phyloP scores from a whole-genome alignment of 768 basidiomycete genomes.

The Piloderma croceum region DNA sequence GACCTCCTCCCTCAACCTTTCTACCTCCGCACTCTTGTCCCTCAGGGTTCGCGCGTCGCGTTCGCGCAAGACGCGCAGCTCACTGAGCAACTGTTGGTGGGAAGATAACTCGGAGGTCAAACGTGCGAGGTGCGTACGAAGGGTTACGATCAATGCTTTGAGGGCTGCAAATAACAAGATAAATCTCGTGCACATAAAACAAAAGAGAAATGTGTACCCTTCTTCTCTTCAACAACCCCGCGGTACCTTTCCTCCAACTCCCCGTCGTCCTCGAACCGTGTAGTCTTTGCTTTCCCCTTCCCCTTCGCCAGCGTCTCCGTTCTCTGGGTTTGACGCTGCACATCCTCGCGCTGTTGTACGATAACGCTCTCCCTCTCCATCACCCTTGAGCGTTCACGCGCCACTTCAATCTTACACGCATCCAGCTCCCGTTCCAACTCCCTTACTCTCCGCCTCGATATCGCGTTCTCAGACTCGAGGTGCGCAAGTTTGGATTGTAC shows the following conservation, averaged over 20 bases:
- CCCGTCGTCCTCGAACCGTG: conserved; percentile 30
- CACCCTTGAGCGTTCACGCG: conserved; percentile 59
- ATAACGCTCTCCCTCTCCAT: conserved; percentile 50
- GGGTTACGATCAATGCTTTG: conserved; percentile 68
- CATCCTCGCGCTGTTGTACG: conserved; percentile 29
- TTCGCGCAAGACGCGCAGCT: conserved; percentile 60
- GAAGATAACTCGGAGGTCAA: conserved; percentile 74
- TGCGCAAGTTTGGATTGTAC: conserved; percentile 66
- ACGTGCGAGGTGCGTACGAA: conserved; percentile 70
- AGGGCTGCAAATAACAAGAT: conserved; percentile 47
- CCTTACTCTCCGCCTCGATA: conserved; percentile 75
- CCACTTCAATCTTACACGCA: conserved; percentile 73
- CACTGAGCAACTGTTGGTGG: conserved; percentile 65
- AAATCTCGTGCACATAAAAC: conserved; percentile 3
- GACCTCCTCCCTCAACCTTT: conserved; percentile 65
- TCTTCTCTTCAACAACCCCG: conserved; percentile 83
- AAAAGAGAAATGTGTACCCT: conserved; percentile 46
- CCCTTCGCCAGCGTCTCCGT: conserved; percentile 17
- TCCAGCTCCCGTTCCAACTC: conserved; percentile 88
- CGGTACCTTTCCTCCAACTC: conserved; percentile 51
- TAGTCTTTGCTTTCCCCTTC: conserved; percentile 36
- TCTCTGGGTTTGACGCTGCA: conserved; percentile 12
- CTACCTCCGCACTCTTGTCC: conserved; percentile 63
- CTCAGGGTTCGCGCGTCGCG: conserved; percentile 51
- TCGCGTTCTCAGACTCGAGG: conserved; percentile 76